These are phyloP conservation scores for Ascochyta koolunga DNA, from an alignment of 2,329 filamentous ascomycete species.

Conservation along the genomic window DNA sequence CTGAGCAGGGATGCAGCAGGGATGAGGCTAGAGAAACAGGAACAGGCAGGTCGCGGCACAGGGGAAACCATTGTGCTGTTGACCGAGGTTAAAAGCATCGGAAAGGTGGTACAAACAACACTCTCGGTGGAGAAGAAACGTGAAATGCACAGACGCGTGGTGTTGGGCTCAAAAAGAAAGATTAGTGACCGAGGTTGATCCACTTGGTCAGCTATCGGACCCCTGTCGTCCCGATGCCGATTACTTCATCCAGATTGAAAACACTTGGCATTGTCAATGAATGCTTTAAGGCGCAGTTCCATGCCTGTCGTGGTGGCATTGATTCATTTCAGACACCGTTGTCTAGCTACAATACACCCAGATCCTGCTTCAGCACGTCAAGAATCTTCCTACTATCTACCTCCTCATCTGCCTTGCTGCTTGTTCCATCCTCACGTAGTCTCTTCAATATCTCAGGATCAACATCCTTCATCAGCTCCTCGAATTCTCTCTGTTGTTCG, in stretches of 20 bases:
- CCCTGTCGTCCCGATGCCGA: background rate
- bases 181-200: background rate
- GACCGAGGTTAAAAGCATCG: background rate
- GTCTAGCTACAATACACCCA: conserved; percentile 28
- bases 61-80: background rate
- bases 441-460: conserved; percentile 35
- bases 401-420: conserved; percentile 21
- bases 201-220: background rate
- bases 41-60: conserved; percentile 4
- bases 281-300: background rate
- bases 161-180: background rate
- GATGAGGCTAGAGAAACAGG: background rate
- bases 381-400: conserved; percentile 51
- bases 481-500: conserved; percentile 55
- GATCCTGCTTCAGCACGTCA: conserved; percentile 53
- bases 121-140: background rate
- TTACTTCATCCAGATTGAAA: background rate
- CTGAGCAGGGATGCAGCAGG: conserved; percentile 1
- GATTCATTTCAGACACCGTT: background rate
- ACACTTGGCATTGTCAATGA: too few relatives aligned
- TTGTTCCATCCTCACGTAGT: conserved; percentile 24
- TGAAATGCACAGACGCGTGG: background rate
- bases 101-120: background rate
- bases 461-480: conserved; percentile 51
- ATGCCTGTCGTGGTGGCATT: background rate